These are phyloP conservation scores for Ophiostoma novo-ulmi DNA, from an alignment of 2,329 filamentous ascomycete species.

Conservation along the genomic window DNA sequence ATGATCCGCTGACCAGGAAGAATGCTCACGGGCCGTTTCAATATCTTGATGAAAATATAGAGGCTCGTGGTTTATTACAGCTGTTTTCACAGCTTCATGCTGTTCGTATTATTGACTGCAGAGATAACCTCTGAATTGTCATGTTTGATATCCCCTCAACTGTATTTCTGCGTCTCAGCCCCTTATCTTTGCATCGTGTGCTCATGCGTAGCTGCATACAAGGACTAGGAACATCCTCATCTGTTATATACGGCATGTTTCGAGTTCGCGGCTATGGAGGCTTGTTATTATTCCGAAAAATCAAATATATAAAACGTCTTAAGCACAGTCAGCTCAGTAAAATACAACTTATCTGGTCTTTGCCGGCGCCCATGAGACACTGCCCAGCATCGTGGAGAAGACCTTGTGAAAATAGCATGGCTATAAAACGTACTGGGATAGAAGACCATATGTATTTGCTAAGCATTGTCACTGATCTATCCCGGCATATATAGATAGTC, in stretches of 20 bases:
- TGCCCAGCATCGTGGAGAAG: no score
- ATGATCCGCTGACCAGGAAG: background rate
- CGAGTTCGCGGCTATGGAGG: background rate
- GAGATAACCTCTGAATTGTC: background rate
- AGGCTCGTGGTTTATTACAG: no score
- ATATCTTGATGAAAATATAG: no score
- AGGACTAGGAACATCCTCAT: background rate
- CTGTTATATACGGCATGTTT: background rate
- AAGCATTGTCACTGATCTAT: no score
- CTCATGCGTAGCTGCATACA: background rate
- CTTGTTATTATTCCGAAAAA: background rate
- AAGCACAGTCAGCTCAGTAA: no score
- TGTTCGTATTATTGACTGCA: background rate
- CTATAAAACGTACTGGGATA: no score
- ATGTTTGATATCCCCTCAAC: background rate
- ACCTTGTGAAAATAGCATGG: no score
- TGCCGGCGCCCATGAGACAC: no score
- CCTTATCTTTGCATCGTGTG: background rate
- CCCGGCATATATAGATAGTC: no score
- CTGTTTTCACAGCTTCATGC: background rate
- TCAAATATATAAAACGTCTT: background rate
- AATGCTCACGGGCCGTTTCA: background rate
- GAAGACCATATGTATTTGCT: no score
- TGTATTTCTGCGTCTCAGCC: conserved; percentile 2
- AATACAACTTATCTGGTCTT: no score